A percentile compares a stretch with the other conserved stretches of the same genome.
Conservation (phyloP, 352 stramenopile species). For the Thalassiosira allenii region DNA sequence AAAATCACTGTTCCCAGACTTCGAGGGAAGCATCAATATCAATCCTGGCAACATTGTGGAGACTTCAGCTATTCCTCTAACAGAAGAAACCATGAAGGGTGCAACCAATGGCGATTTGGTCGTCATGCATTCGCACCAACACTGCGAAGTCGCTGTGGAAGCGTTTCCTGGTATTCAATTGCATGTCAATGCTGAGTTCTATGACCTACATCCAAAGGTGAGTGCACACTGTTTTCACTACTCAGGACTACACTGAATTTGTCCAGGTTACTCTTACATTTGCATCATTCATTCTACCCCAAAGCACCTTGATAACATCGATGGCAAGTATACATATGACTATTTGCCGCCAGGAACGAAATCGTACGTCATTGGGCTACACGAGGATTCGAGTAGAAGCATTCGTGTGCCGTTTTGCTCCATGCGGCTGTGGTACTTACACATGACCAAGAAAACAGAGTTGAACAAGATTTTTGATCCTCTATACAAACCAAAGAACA, state of each 20-base stretch:
- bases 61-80: conserved; percentile 49
- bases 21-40: conserved; percentile 37
- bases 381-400: conserved; percentile 50
- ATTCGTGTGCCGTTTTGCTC: conserved; percentile 53
- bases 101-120: conserved; percentile 53
- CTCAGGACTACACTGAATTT: neutral
- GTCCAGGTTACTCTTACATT: neutral
- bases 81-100: conserved; percentile 35
- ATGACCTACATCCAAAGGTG: conserved; percentile 65
- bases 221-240: too few species aligned
- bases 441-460: conserved; percentile 32
- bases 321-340: conserved; percentile 44
- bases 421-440: conserved; percentile 59
- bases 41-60: conserved; percentile 17
- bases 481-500: conserved; percentile 53
- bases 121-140: conserved; percentile 62
- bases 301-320: conserved; percentile 25
- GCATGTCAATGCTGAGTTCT: conserved; percentile 64
- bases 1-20: conserved; percentile 55
- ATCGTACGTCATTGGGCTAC: conserved; percentile 51
- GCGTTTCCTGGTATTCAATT: conserved; percentile 55
- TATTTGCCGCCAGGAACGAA: conserved; percentile 45
- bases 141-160: conserved; percentile 49
- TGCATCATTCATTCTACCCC: neutral
- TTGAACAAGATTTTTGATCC: conserved; percentile 54